These are phyloP conservation scores for Malus hybrid DNA, from an alignment of 331 rosid genomes.

Conservation along the genomic window DNA sequence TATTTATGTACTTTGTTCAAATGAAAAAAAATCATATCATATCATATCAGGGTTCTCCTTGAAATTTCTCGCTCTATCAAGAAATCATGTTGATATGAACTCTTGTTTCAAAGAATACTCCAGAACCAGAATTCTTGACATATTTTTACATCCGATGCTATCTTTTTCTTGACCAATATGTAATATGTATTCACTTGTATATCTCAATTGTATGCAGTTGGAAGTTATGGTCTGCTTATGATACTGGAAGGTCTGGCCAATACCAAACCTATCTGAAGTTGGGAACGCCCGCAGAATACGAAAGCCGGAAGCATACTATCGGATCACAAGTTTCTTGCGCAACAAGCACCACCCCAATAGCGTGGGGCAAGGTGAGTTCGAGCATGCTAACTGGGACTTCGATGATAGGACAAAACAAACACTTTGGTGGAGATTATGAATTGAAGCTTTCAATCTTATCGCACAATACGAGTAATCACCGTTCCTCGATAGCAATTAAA, in stretches of 20 bases:
- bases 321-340: neutral
- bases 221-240: neutral
- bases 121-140: neutral
- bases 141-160: neutral
- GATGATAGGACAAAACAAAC: neutral
- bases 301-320: neutral
- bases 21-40: neutral
- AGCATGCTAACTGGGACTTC: neutral
- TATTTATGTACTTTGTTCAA: neutral
- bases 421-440: neutral
- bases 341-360: neutral
- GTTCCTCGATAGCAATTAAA: neutral
- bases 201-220: neutral
- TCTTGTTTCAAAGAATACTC: neutral
- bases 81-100: neutral
- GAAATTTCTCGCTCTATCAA: neutral
- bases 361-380: neutral
- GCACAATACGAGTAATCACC: neutral
- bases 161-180: neutral
- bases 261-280: neutral
- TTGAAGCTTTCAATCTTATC: neutral
- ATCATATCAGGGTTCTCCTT: neutral
- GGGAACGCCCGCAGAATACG: neutral
- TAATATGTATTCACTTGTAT: neutral
- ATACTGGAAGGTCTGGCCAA: neutral